Conservation (phyloP, 2,329 filamentous ascomycete genomes). For the Penicillium occitanis region DNA sequence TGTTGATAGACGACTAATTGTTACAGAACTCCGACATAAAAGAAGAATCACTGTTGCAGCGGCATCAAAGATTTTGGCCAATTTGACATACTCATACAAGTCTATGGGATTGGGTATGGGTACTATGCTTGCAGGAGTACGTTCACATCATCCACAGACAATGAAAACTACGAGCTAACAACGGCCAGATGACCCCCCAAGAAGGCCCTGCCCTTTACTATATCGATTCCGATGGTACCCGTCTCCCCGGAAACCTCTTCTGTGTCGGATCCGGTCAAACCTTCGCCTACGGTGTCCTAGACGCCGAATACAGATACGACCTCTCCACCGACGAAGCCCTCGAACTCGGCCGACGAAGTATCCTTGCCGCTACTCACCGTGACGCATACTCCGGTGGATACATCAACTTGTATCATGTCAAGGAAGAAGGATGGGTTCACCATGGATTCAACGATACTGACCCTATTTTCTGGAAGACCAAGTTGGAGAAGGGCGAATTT, state of each 20-base stretch:
- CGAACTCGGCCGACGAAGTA: slow-evolving; percentile 86
- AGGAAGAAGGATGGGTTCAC: slow-evolving; percentile 98
- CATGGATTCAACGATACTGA: slow-evolving; percentile 98
- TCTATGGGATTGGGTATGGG: slow-evolving; percentile 98
- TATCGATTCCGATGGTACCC: slow-evolving; percentile 95
- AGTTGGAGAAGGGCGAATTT: slow-evolving; percentile 98
- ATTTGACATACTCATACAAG: slow-evolving; percentile 98
- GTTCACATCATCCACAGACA: slow-evolving; percentile 59
- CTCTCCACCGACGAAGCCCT: slow-evolving; percentile 83
- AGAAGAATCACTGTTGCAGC: slow-evolving; percentile 96
- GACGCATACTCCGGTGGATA: slow-evolving; percentile 98
- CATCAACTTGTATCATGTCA: slow-evolving; percentile 99
- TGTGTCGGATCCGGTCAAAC: slow-evolving; percentile 98
- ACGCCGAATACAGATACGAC: slow-evolving; percentile 92
- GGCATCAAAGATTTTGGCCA: slow-evolving; percentile 96
- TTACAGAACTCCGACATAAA: slow-evolving; percentile 85
- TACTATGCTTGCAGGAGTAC: slow-evolving; percentile 98
- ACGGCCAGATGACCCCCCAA: slow-evolving; percentile 57
- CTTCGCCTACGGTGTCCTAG: slow-evolving; percentile 96
- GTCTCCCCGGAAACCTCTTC: slow-evolving; percentile 91
- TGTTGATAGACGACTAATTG: slow-evolving; percentile 12
- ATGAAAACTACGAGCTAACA: not conserved
- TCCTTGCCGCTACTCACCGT: slow-evolving; percentile 91
- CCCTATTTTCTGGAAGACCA: slow-evolving; percentile 99
- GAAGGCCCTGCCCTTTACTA: slow-evolving; percentile 98